These are phyloP conservation scores for Astrephomene gubernaculifera DNA, from an alignment of 139 green algal species.

Conservation along the genomic window DNA sequence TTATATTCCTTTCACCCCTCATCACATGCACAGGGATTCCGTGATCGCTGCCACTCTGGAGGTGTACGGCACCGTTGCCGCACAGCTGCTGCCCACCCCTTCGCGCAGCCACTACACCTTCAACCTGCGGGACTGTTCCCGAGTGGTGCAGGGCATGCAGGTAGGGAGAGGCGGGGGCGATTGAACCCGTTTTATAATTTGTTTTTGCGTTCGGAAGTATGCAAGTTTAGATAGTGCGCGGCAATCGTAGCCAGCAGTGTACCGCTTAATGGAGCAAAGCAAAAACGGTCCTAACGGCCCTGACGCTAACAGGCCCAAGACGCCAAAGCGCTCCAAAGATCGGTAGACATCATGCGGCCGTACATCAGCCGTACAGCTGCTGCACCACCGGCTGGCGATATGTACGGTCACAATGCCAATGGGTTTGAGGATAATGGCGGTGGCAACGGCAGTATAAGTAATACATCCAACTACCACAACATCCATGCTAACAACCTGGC, in stretches of 20 bases:
- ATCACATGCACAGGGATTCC: background rate
- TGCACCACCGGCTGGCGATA: no score
- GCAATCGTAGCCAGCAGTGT: no score
- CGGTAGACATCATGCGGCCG: background rate
- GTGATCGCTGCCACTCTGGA: slow-evolving; percentile 64
- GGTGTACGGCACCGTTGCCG: slow-evolving; percentile 63
- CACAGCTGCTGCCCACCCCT: slow-evolving; percentile 69
- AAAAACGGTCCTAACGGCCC: no score
- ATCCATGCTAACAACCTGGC: no score
- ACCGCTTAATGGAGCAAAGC: no score
- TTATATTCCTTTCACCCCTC: no score
- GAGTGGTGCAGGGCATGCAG: slow-evolving; percentile 54
- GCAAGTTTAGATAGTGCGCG: no score
- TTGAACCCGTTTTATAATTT: no score
- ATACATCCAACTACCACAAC: no score
- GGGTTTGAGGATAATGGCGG: no score
- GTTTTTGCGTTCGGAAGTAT: no score
- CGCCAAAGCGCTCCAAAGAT: background rate
- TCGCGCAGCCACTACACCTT: slow-evolving; percentile 76
- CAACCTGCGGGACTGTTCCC: slow-evolving; percentile 71
- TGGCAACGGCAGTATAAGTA: background rate
- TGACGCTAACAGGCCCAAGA: slow-evolving; percentile 36
- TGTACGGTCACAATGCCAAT: no score
- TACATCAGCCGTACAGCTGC: background rate
- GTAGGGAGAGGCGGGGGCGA: background rate